Conservation (phyloP, 2,329 filamentous ascomycete genomes). For the Orbilia ellipsospora region DNA sequence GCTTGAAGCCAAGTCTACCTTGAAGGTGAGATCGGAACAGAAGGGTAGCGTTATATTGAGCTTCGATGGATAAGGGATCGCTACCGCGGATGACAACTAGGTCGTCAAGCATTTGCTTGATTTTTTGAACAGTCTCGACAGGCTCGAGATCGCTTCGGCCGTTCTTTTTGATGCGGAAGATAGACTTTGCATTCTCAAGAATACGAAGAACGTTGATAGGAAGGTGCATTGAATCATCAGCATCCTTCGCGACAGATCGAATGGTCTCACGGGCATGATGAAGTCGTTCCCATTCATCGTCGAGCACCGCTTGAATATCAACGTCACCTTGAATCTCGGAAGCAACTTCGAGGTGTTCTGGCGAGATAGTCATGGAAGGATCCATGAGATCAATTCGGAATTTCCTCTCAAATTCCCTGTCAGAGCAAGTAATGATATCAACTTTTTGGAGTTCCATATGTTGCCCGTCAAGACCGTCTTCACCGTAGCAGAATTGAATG, state of each 20-base stretch:
- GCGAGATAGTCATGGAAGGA: slow-evolving; percentile 70
- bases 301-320: slow-evolving; percentile 85
- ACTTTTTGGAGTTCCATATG: slow-evolving; percentile 93
- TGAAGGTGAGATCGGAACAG: slow-evolving; percentile 92
- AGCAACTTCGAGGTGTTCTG: slow-evolving; percentile 83
- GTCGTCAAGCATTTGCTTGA: slow-evolving; percentile 78
- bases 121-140: slow-evolving; percentile 82
- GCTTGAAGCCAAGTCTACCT: slow-evolving; percentile 90
- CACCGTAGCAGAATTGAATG: slow-evolving; percentile 96
- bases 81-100: slow-evolving; percentile 87
- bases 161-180: slow-evolving; percentile 88
- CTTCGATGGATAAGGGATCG: slow-evolving; percentile 84
- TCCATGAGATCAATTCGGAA: slow-evolving; percentile 91
- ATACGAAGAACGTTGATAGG: slow-evolving; percentile 92
- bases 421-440: slow-evolving; percentile 83
- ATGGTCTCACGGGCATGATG: slow-evolving; percentile 78
- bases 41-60: slow-evolving; percentile 86
- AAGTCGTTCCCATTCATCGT: slow-evolving; percentile 86
- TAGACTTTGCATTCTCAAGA: slow-evolving; percentile 86
- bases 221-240: slow-evolving; percentile 85
- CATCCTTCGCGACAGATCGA: slow-evolving; percentile 64
- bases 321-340: slow-evolving; percentile 87
- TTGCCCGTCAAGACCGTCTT: slow-evolving; percentile 93
- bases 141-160: slow-evolving; percentile 90
- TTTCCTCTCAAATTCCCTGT: slow-evolving; percentile 79